Evolutionary conservation across 2,329 filamentous ascomycete genomes (phyloP).

Genomic region (Pestalotiopsis sp.): DNA sequence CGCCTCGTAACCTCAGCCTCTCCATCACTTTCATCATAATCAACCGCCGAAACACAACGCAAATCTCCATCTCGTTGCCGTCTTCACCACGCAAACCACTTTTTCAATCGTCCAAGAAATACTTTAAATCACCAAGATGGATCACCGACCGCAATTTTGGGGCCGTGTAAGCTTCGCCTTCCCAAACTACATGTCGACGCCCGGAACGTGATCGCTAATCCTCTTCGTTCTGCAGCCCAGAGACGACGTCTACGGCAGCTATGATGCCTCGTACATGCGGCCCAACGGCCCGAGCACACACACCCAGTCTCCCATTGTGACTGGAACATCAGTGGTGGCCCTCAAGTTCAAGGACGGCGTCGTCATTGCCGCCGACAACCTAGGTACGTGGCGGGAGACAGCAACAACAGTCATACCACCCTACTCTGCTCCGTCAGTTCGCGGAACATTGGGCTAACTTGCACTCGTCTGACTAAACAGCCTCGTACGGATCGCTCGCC

Average conservation of each 20-base stretch:
- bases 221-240: conserved; percentile 67
- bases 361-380: conserved; percentile 94
- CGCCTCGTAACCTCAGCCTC: conserved; percentile 6
- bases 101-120: conserved; percentile 7
- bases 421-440: neutral
- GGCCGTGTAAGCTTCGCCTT: conserved; percentile 61
- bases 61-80: neutral
- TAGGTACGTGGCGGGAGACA: conserved; percentile 64
- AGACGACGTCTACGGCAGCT: conserved; percentile 95
- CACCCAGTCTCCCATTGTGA: conserved; percentile 92
- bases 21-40: conserved; percentile 16
- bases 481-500: conserved; percentile 95
- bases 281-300: conserved; percentile 74
- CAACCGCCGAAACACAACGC: conserved; percentile 16
- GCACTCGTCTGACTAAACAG: conserved; percentile 46
- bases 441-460: neutral
- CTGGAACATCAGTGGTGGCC: conserved; percentile 91
- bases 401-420: neutral
- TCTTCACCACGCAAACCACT: neutral
- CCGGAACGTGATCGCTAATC: conserved; percentile 23
- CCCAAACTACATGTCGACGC: neutral
- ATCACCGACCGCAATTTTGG: conserved; percentile 75
- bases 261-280: conserved; percentile 85
- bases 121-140: conserved; percentile 50
- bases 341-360: conserved; percentile 97